Conservation (phyloP, 495 filamentous ascomycete species). For the Thozetella sp. region DNA sequence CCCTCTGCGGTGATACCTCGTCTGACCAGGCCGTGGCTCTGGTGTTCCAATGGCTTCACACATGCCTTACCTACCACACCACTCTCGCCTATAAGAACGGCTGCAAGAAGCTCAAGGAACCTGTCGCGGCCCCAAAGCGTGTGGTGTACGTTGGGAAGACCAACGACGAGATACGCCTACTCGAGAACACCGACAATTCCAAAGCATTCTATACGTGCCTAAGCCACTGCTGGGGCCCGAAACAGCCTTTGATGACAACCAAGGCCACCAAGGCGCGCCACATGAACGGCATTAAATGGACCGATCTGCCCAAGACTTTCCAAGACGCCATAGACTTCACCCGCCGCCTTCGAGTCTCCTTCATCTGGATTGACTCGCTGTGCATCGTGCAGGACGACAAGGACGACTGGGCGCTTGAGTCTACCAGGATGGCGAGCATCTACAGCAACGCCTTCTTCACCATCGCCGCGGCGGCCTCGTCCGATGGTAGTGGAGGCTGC, state of each 20-base stretch:
- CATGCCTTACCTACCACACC: too few relatives aligned
- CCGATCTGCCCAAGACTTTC: conserved; percentile 17
- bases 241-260: background rate
- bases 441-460: conserved; percentile 20
- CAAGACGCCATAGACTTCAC: conserved; percentile 22
- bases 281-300: conserved; percentile 5
- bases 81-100: too few relatives aligned
- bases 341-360: conserved; percentile 16
- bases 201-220: too few relatives aligned
- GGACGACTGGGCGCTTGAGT: conserved; percentile 23
- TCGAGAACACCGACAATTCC: too few relatives aligned
- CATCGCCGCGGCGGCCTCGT: conserved; percentile 15
- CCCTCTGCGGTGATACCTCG: too few relatives aligned
- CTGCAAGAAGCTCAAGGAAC: too few relatives aligned
- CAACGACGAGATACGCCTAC: too few relatives aligned
- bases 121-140: too few relatives aligned
- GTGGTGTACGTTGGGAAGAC: too few relatives aligned
- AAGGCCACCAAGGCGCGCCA: background rate
- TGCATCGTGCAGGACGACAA: conserved; percentile 25
- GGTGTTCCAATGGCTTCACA: too few relatives aligned
- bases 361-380: conserved; percentile 36
- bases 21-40: too few relatives aligned
- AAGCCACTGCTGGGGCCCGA: conserved; percentile 9
- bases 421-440: conserved; percentile 19
- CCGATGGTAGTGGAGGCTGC: conserved; percentile 8